A percentile compares a stretch with the other conserved stretches of the same genome.
phyloP scores from a whole-genome alignment of 345 rosid genomes.

The Gynandropsis gynandra region DNA sequence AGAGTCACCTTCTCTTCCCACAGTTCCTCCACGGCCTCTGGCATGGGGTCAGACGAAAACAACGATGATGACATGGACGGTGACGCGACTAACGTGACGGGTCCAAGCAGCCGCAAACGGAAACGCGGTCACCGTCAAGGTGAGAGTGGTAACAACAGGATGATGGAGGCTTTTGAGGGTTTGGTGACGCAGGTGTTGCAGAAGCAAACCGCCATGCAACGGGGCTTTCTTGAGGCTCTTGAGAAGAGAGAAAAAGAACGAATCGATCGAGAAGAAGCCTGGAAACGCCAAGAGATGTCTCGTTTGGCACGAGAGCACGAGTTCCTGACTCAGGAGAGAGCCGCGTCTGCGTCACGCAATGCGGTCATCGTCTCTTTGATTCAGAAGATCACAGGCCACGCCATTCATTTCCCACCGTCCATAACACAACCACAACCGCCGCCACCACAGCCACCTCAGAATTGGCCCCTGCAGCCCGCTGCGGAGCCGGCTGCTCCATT shows the following conservation, averaged over 20 bases:
- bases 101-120: slow-evolving; percentile 55
- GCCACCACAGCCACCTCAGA: slow-evolving; percentile 24
- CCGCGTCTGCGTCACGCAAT: slow-evolving; percentile 58
- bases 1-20: slow-evolving; percentile 55
- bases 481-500: slow-evolving; percentile 21
- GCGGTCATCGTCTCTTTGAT: slow-evolving; percentile 57
- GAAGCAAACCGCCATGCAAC: slow-evolving; percentile 74
- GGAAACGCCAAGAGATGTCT: slow-evolving; percentile 71
- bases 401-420: slow-evolving; percentile 49
- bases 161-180: slow-evolving; percentile 65
- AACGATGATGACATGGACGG: slow-evolving; percentile 28
- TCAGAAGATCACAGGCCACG: slow-evolving; percentile 73
- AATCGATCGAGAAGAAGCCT: slow-evolving; percentile 65
- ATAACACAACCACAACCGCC: slow-evolving; percentile 21
- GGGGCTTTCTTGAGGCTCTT: slow-evolving; percentile 60
- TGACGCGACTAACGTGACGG: slow-evolving; percentile 33
- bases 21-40: slow-evolving; percentile 51
- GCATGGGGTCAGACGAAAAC: slow-evolving; percentile 45
- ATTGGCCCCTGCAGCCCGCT: slow-evolving; percentile 21
- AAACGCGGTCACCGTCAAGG: slow-evolving; percentile 36
- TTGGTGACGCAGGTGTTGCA: slow-evolving; percentile 70
- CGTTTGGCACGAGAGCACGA: slow-evolving; percentile 64
- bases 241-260: slow-evolving; percentile 84
- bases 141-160: slow-evolving; percentile 38
- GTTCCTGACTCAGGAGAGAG: slow-evolving; percentile 58